Conservation (phyloP, 352 stramenopile genomes). For the Phytophthora cajani region DNA sequence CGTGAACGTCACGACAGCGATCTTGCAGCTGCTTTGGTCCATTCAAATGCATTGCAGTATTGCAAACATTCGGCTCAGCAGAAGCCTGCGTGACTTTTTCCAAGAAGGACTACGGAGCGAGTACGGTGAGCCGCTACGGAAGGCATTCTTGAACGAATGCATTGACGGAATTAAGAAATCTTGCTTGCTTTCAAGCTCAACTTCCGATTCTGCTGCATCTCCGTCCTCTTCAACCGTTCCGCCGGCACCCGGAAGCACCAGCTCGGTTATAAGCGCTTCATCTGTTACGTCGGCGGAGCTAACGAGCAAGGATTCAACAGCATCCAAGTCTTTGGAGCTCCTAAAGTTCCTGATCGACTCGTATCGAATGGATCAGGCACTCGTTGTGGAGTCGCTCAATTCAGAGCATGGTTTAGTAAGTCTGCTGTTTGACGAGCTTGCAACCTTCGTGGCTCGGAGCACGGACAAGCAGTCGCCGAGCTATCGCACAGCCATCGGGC, state of each 20-base stretch:
- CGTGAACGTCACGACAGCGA: conserved; percentile 62
- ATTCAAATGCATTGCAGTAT: conserved; percentile 82
- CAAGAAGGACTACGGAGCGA: conserved; percentile 80
- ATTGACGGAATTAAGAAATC: conserved; percentile 82
- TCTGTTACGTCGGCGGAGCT: conserved; percentile 26
- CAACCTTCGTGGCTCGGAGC: conserved; percentile 73
- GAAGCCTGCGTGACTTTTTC: conserved; percentile 81
- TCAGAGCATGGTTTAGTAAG: conserved; percentile 72
- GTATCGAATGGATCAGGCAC: conserved; percentile 71
- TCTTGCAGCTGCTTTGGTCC: conserved; percentile 83
- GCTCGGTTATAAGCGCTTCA: conserved; percentile 15
- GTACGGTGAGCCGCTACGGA: conserved; percentile 70
- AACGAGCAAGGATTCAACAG: conserved; percentile 46
- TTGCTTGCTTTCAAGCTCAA: conserved; percentile 46
- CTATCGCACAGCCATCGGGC: conserved; percentile 80
- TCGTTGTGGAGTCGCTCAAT: conserved; percentile 78
- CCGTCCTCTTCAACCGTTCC: conserved; percentile 24
- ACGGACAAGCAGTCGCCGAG: conserved; percentile 52
- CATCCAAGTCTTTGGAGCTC: conserved; percentile 80
- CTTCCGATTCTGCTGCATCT: conserved; percentile 23
- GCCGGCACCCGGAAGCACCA: conserved; percentile 22
- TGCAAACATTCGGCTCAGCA: conserved; percentile 63
- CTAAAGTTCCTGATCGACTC: conserved; percentile 90
- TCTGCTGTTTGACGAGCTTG: conserved; percentile 86
- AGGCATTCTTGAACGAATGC: conserved; percentile 75